Percentiles rank a stretch among this genome's conserved stretches.
Conservation (phyloP, 78 protist genomes). For the Isochrysis galbana region DNA sequence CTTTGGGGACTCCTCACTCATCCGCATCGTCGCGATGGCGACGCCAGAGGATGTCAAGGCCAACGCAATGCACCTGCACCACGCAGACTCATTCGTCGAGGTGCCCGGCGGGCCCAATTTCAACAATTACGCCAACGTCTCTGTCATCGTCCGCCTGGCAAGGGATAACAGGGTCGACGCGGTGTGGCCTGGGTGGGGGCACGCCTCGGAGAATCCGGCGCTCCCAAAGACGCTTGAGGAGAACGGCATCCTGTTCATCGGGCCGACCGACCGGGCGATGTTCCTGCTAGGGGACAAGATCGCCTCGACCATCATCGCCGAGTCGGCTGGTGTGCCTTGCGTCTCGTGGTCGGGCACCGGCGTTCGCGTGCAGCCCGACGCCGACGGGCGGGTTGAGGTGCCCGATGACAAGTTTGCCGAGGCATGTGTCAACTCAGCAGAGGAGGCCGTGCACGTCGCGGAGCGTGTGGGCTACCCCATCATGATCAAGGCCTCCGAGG, state of each 20-base stretch:
- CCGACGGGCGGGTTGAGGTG: background rate
- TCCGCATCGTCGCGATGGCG: slow-evolving; percentile 90
- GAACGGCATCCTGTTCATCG: slow-evolving; percentile 3
- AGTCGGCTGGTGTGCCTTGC: slow-evolving; percentile 88
- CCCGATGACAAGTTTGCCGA: background rate
- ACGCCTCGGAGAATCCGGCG: slow-evolving; percentile 95
- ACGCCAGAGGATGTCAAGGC: slow-evolving; percentile 90
- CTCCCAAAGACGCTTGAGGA: slow-evolving; percentile 73
- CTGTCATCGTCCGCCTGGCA: background rate
- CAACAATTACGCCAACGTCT: slow-evolving; percentile 96
- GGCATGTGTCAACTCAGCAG: slow-evolving; percentile 54
- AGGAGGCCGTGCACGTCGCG: slow-evolving; percentile 56
- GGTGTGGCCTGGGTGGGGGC: slow-evolving; percentile 92
- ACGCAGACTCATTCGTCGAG: slow-evolving; percentile 79
- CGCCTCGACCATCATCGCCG: slow-evolving; percentile 93
- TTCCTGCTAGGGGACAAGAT: slow-evolving; percentile 95
- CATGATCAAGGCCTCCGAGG: slow-evolving; percentile 92
- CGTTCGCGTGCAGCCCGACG: background rate
- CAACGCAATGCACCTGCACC: slow-evolving; percentile 88
- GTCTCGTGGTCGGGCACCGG: slow-evolving; percentile 83
- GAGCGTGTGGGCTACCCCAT: slow-evolving; percentile 79
- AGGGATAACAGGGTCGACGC: background rate
- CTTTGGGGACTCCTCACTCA: slow-evolving; percentile 77
- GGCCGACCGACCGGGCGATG: slow-evolving; percentile 46
- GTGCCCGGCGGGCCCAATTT: slow-evolving; percentile 90